These are phyloP conservation scores for Debaryomyces prosopidis DNA, from an alignment of 805 yeast species.

Conservation along the genomic window DNA sequence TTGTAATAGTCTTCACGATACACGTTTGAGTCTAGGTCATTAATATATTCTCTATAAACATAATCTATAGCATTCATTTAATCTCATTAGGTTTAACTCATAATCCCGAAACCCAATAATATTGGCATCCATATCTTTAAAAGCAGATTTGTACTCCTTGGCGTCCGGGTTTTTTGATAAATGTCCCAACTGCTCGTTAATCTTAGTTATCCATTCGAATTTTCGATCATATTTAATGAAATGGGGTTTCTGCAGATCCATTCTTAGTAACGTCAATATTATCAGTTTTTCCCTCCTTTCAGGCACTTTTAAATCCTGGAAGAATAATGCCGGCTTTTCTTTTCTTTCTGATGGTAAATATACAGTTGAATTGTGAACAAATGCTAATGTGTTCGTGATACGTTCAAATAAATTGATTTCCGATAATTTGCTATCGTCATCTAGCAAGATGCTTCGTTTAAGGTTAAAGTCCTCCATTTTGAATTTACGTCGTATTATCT, in stretches of 20 bases:
- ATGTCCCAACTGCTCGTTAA: constrained; percentile 6
- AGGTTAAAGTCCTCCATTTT: constrained; percentile 15
- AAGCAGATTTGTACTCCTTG: constrained; percentile 5
- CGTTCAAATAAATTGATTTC: constrained; percentile 18
- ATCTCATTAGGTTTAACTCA: constrained; percentile 24
- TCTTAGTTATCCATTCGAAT: constrained; percentile 21
- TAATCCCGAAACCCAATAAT: constrained; percentile 24
- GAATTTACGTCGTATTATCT: constrained; percentile 28
- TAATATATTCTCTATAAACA: constrained; percentile 20
- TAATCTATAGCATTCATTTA: constrained; percentile 26
- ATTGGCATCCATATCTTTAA: constrained; percentile 6
- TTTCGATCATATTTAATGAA: constrained; percentile 24
- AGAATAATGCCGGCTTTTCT: constrained; percentile 14
- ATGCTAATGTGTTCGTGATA: constrained; percentile 26
- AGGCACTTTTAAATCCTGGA: constrained; percentile 15
- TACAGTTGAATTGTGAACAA: constrained; percentile 34
- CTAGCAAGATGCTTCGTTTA: constrained; percentile 15
- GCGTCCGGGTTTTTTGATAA: constrained; percentile 2
- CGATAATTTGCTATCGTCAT: constrained; percentile 3
- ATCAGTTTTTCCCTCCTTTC: constrained; percentile 22
- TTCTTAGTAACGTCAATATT: constrained; percentile 21
- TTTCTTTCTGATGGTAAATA: constrained; percentile 4
- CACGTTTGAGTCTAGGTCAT: background rate
- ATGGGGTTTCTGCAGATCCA: constrained; percentile 22
- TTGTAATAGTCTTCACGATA: background rate